Percentiles rank a stretch among this genome's conserved stretches.
Evolutionary conservation across 2,329 filamentous ascomycete species (phyloP).

Genomic region (Huntiella moniliformis): DNA sequence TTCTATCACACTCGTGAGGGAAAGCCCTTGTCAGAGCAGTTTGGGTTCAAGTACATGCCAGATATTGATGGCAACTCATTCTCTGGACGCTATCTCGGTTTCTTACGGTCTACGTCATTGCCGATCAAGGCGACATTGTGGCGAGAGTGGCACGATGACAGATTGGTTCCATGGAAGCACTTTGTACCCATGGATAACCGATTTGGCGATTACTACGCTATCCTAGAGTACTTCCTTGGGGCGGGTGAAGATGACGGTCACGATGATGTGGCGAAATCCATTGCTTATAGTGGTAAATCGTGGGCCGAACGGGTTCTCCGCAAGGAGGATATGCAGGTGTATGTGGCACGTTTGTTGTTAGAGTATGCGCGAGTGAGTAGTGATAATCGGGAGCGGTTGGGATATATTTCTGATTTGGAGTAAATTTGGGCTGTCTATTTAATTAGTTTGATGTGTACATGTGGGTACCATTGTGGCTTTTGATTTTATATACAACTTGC

Average conservation of each 20-base stretch:
- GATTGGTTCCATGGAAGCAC: slow-evolving; percentile 59
- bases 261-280: slow-evolving; percentile 34
- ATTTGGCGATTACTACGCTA: slow-evolving; percentile 51
- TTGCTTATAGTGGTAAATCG: slow-evolving; percentile 44
- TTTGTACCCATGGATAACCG: slow-evolving; percentile 65
- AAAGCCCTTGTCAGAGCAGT: slow-evolving; percentile 25
- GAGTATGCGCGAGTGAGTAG: slow-evolving; percentile 42
- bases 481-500: too few relatives aligned
- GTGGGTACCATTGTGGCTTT: too few relatives aligned
- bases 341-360: slow-evolving; percentile 43
- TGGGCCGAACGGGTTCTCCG: slow-evolving; percentile 53
- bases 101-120: slow-evolving; percentile 48
- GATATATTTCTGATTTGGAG: slow-evolving; percentile 33
- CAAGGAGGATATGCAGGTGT: slow-evolving; percentile 56
- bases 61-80: slow-evolving; percentile 64
- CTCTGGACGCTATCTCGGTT: slow-evolving; percentile 48
- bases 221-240: slow-evolving; percentile 52
- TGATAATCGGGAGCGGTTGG: slow-evolving; percentile 32
- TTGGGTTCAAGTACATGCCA: slow-evolving; percentile 47
- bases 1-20: slow-evolving; percentile 56
- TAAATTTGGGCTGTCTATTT: neutral
- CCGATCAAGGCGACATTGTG: slow-evolving; percentile 65
- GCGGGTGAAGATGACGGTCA: slow-evolving; percentile 21
- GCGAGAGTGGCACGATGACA: slow-evolving; percentile 62
- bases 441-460: neutral